Conservation (phyloP, 108 stramenopile genomes). For the Aurantiochytrium sp. region DNA sequence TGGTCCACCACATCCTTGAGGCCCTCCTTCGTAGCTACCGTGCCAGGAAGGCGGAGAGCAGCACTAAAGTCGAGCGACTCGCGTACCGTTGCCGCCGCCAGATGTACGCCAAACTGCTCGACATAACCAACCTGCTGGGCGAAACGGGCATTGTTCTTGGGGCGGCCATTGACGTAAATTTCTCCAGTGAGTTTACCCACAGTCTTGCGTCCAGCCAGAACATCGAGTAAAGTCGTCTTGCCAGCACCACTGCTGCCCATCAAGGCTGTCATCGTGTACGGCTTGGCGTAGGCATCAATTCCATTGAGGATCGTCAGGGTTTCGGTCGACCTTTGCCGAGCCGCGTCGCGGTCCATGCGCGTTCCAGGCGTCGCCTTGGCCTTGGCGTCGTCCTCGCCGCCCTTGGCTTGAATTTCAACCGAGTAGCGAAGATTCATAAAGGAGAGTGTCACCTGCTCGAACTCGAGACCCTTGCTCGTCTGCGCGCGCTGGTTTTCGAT, state of each 20-base stretch:
- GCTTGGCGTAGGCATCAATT: conserved; percentile 37
- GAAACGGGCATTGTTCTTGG: conserved; percentile 48
- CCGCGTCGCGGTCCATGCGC: neutral
- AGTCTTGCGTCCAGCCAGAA: conserved; percentile 70
- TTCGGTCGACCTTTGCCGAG: neutral
- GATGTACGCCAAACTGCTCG: conserved; percentile 78
- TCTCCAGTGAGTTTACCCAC: conserved; percentile 67
- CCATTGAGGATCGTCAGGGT: conserved; percentile 29
- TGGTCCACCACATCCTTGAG: conserved; percentile 57
- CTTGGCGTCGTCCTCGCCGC: conserved; percentile 6
- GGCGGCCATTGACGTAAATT: conserved; percentile 67
- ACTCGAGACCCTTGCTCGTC: neutral
- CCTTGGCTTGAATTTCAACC: neutral
- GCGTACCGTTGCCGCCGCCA: conserved; percentile 66
- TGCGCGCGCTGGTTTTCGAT: neutral
- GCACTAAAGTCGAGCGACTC: conserved; percentile 78
- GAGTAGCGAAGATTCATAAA: conserved; percentile 40
- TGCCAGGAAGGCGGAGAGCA: conserved; percentile 54
- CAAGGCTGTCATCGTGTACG: conserved; percentile 46
- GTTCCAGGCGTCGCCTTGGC: neutral
- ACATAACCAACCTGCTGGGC: conserved; percentile 65
- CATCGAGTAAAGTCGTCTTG: conserved; percentile 67
- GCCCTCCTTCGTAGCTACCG: neutral
- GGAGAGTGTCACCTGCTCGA: conserved; percentile 41
- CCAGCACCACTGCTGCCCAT: conserved; percentile 52